phyloP scores from a whole-genome alignment of 345 rosid genomes.

The Camelina sativa region DNA sequence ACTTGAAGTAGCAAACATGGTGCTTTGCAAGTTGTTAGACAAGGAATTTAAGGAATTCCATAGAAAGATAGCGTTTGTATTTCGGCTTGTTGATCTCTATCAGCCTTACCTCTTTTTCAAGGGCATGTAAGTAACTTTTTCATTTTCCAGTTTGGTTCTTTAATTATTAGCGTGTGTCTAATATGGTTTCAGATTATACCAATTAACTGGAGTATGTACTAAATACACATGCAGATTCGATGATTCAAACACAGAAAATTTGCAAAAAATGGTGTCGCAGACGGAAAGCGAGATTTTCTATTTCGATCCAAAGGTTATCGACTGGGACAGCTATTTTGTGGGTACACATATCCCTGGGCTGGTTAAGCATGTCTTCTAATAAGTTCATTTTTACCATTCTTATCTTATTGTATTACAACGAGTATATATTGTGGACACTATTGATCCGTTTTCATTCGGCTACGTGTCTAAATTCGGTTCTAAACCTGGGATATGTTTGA shows the following conservation, averaged over 20 bases:
- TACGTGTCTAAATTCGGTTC: not conserved
- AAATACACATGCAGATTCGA: constrained; percentile 36
- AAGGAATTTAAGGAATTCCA: not conserved
- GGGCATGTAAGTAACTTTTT: constrained; percentile 34
- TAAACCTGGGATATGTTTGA: not conserved
- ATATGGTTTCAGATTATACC: not conserved
- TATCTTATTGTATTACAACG: not conserved
- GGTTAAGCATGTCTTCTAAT: constrained; percentile 39
- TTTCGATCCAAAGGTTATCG: constrained; percentile 55
- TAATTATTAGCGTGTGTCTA: not conserved
- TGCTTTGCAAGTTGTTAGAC: constrained; percentile 38
- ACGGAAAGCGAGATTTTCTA: constrained; percentile 40
- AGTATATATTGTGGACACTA: constrained; percentile 2
- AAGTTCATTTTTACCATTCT: not conserved
- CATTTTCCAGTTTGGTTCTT: not conserved
- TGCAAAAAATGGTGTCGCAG: constrained; percentile 15
- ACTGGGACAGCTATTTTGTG: constrained; percentile 61
- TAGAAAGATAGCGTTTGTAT: constrained; percentile 20
- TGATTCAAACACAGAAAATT: constrained; percentile 28
- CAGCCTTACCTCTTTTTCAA: constrained; percentile 41
- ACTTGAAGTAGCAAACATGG: constrained; percentile 33
- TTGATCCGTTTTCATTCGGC: not conserved
- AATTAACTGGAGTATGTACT: not conserved
- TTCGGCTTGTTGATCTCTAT: constrained; percentile 41
- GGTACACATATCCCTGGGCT: constrained; percentile 57